Base-by-base conservation (phyloP, 306 rosid species). In the Casuarina equisetifolia region DNA sequence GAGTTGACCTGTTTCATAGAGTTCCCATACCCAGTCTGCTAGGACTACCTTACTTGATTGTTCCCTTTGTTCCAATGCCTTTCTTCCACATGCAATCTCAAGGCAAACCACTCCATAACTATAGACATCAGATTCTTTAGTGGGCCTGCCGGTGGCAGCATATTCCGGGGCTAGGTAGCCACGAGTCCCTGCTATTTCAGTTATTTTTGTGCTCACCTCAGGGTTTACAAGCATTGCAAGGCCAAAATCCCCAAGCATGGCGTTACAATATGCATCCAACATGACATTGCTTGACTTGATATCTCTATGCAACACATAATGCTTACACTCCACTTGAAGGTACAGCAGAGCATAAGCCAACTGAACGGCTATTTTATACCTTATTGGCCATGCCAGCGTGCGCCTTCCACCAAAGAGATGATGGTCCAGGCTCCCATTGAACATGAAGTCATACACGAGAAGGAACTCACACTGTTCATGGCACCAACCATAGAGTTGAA, bases 161-260 rank as follows among this genome's bases (percentile, higher is more conserved):
- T 91, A 89, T 36, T 91, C 97, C 0, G 94, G 97, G 43, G 97
- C 97, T 78, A 89, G 70, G 54, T 91, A 91, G 11, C 97, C 94
- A 90, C 83, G 84, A 4, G 97, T 91, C 12, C 97, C 97, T 0
- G 97, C 97, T 74, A 91, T 74, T 55, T 88, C 84, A 0, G 97
- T 91, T 1, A 94, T 91, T 76, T 91, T 92, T 7, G 91, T 85
- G 1, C 94, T 92, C 9, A 84, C 82, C 8, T 90, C 92, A 74
- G 89, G 97, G 83, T 91, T 91, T 3, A 90, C 90, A 2, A 88
- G 66, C 86, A 91, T 83, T 15, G 94, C 97, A 16, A 91, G 91
- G n/a, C 94, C 97, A 39, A 91, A 91, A 74, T 91, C 97, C 9
- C 97, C 97, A 15, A 91, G 81, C 69, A 90, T 91, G 20, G 97